Evolutionary conservation across 495 filamentous ascomycete species (phyloP), one percentile per base, ranked within the genome.

Genomic region (Daldinia vernicosa): DNA sequence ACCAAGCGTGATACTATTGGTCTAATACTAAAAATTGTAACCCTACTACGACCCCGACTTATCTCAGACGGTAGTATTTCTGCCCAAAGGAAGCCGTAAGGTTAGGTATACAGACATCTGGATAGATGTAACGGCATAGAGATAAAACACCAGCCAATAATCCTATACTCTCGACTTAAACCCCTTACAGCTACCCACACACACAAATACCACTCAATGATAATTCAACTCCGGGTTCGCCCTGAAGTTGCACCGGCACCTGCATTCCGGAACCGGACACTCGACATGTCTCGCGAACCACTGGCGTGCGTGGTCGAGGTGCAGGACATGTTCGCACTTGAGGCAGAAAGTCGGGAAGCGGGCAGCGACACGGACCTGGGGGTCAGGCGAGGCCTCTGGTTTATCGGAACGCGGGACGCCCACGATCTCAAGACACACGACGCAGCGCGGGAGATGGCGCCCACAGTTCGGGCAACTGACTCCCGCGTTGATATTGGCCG

Each of bases 241-340:
- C 67, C 80, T 73, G 51, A 81, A 81, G 72, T 87, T 88, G 82
- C 95, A 99, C 71, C 89, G 86, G 78, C 95, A 99, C 71, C 86
- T 83, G 78, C 95, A 99, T 71, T 95, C 94, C 1, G 93, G 90
- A 19, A 97, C 92, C 0, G 95, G 93, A 80, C 95, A 98, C 70
- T 94, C 88, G 58, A 82, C 85, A 78, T 96, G 91, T 59, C 86
- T 84, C 33, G 80, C 83, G 78, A 98, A 99, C 95, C 95, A 99
- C 70, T 91, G 88, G 66, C 88, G 83, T 11, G 94, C 93, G 79
- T 98, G 95, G 72, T 94, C 89, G 14, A 91, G 89, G 78, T 99
- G 95, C 75, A 92, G 89, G 12, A 92, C 93, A 82, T 99, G 95
- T 74, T 92, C 91, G 77, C 95, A 99, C 64, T 86, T 86, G 40